phyloP scores from a whole-genome alignment of 2,329 filamentous ascomycete species.

The Microascus cirrosus region DNA sequence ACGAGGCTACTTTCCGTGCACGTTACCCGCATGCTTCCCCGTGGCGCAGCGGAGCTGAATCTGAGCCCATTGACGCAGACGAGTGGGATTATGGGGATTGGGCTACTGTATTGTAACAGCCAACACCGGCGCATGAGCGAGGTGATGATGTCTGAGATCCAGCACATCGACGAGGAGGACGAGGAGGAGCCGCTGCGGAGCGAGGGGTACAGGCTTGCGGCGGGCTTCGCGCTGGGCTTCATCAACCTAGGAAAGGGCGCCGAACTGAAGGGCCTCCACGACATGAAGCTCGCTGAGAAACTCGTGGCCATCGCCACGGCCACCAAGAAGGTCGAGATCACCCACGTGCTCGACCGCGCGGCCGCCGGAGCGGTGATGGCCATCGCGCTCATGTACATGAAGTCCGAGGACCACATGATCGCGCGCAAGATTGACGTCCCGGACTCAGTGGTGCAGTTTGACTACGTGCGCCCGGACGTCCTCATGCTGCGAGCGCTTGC shows the following conservation, averaged over 20 bases:
- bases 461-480: constrained; percentile 89
- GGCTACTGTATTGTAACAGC: constrained; percentile 84
- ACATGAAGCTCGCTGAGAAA: constrained; percentile 87
- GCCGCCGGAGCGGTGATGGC: constrained; percentile 90
- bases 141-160: constrained; percentile 96
- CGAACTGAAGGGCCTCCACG: constrained; percentile 78
- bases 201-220: constrained; percentile 91
- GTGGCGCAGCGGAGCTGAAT: constrained; percentile 87
- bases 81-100: constrained; percentile 94
- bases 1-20: constrained; percentile 90
- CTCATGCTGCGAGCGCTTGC: constrained; percentile 83
- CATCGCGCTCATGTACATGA: constrained; percentile 89
- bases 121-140: constrained; percentile 98
- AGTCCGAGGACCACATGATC: constrained; percentile 77
- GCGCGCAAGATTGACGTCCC: constrained; percentile 90
- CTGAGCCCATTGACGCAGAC: constrained; percentile 89
- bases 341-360: constrained; percentile 86
- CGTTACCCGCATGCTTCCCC: constrained; percentile 86
- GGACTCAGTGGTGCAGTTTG: constrained; percentile 80
- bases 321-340: constrained; percentile 81
- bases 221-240: constrained; percentile 84
- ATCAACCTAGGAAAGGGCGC: constrained; percentile 91
- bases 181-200: constrained; percentile 80
- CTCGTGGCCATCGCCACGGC: constrained; percentile 76
- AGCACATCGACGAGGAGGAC: constrained; percentile 67